Conservation (phyloP, 768 basidiomycete species). For the Russula emetica region DNA sequence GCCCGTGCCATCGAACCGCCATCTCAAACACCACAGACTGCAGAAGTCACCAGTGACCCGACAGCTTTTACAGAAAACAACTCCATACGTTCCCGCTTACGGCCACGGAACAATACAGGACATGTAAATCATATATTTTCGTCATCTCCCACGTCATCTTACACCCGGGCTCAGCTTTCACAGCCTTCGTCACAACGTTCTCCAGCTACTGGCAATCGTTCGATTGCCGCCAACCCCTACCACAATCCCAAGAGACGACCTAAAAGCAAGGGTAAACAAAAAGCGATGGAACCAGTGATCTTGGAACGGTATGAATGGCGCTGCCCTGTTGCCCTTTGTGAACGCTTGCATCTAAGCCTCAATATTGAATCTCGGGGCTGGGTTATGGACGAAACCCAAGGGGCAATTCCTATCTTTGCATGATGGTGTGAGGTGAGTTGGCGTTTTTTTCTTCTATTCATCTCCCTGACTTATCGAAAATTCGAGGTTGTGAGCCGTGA, state of each 20-base stretch:
- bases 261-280: conserved; percentile 27
- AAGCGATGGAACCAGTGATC: conserved; percentile 16
- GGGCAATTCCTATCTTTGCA: conserved; percentile 26
- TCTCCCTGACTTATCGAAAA: not conserved
- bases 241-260: conserved; percentile 7
- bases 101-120: conserved; percentile 22
- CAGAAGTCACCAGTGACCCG: not conserved
- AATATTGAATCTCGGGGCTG: conserved; percentile 23
- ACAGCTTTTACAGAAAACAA: not conserved
- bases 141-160: not conserved
- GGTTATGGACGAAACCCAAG: conserved; percentile 27
- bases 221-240: not conserved
- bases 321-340: conserved; percentile 25
- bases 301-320: conserved; percentile 26
- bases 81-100: conserved; percentile 25
- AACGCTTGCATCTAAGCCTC: conserved; percentile 22
- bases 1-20: not conserved
- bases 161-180: not conserved
- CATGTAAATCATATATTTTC: conserved; percentile 15
- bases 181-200: conserved; percentile 8
- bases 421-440: conserved; percentile 19
- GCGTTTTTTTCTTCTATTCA: not conserved
- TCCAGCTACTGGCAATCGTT: not conserved
- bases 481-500: not conserved
- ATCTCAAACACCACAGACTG: conserved; percentile 2